Evolutionary conservation across 1,284 basidiomycete genomes (phyloP), one percentile per base, ranked within the genome.

Genomic region (Pulchroboletus neoregius): DNA sequence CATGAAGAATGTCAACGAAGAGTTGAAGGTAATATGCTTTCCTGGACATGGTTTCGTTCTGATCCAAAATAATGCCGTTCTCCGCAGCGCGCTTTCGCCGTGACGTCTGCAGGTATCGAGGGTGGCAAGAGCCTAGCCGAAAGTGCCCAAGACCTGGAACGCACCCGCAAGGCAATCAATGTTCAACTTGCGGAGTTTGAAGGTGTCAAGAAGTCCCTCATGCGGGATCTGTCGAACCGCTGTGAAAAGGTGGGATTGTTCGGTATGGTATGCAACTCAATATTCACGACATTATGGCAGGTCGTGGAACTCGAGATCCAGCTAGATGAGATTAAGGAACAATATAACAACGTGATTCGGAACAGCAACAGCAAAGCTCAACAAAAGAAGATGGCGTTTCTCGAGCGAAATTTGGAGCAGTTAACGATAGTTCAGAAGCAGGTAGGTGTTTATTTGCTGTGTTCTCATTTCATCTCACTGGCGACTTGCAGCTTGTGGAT

Each of bases 251-350:
- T 91, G 13, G 73, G 55, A 48, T 37, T 31, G 40, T 46, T 49
- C 15, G 30, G 15, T 39, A 34, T 48, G 44, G 37, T 30, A 20
- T 45, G 18, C 35, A 36, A 26, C 37, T 24, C 43, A 15, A 44
- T 40, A 35, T 34, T 48, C 30, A 54, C 20, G 51, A 43, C 39
- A 43, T 55, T 40, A 32, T 52, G 56, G 15, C 58, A 95, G 93
- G 94, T 99, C 35, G 95, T 99, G 49, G 96, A 99, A 71, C 83
- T 99, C 39, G 96, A 99, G 71, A 98, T 99, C 58, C 95, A 98
- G 66, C 75, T 99, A 33, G 96, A 99, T 65, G 96, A 99, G 67
- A 92, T 96, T 68, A 92, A 93, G 68, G 96, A 99, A 71, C 94
- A 99, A 67, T 99, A 99, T 73, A 95, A 94, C 74, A 95, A 96